These are phyloP conservation scores for Ustilago trichophora DNA, from an alignment of 1,284 basidiomycete species.

Conservation along the genomic window DNA sequence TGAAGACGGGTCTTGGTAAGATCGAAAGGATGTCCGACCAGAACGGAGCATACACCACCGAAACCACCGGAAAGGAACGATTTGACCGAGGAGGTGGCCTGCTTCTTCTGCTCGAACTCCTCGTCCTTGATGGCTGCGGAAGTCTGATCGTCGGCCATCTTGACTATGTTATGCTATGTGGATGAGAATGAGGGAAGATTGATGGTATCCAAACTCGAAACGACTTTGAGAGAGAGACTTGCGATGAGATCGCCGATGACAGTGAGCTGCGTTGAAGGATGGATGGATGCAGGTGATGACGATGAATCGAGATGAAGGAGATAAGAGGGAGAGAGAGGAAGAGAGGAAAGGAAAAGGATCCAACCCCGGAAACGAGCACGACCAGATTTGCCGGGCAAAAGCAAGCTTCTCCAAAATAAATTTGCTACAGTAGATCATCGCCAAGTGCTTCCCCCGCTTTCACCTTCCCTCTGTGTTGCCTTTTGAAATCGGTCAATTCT, in stretches of 20 bases:
- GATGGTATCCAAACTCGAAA: neutral
- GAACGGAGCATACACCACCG: conserved; percentile 84
- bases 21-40: conserved; percentile 97
- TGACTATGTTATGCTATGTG: conserved; percentile 10
- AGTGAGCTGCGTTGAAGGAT: neutral
- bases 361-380: conserved; percentile 3
- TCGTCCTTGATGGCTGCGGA: conserved; percentile 47
- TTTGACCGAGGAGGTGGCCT: conserved; percentile 61
- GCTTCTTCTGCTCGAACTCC: conserved; percentile 55
- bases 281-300: neutral
- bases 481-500: conserved; percentile 3
- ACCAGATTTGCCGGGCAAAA: conserved; percentile 7
- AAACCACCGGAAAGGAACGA: conserved; percentile 76
- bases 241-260: no score
- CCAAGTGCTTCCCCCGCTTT: no score
- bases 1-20: conserved; percentile 92
- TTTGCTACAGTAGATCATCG: no score
- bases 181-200: neutral
- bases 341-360: neutral
- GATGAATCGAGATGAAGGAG: conserved; percentile 1
- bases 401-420: no score
- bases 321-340: no score
- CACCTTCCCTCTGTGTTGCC: neutral
- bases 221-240: neutral
- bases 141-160: conserved; percentile 57